Evolutionary conservation across 2,329 filamentous ascomycete genomes (phyloP), one percentile per base, ranked within the genome.

Genomic region (Paraphoma chrysanthemicola): DNA sequence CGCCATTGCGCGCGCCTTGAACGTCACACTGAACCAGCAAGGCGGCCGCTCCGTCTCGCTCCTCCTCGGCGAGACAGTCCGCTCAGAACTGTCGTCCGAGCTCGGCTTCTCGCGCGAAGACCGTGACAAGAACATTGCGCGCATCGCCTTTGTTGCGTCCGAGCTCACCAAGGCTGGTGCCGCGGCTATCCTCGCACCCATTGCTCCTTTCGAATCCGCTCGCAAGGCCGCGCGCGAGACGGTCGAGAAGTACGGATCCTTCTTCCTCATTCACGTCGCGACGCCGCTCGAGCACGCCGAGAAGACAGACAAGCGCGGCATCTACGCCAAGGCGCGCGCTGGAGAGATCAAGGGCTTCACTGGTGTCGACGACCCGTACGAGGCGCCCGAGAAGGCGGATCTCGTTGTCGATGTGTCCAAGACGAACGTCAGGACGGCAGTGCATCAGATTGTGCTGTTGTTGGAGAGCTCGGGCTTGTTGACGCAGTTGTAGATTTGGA

Each of bases 281-380:
- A 99, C 95, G 45, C 88, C 92, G 28, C 88, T 99, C 61, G 93
- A 96, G 81, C 88, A 94, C 82, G 91, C 89, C 76, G 95, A 99
- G 86, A 92, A 91, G 87, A 97, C 92, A 30, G 95, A 99, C 80
- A 93, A 92, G 83, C 86, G 90, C 59, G 95, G 95, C 57, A 89
- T 97, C 74, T 99, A 98, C 80, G 85, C 85, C 65, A 86, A 87
- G 76, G 95, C 95, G 41, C 87, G 95, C 61, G 85, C 84, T 17
- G 95, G 95, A 56, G 91, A 97, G 82, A 96, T 99, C 80, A 95
- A 93, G 87, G 93, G 93, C 63, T 99, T 99, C 86, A 99, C 95
- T 7, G 95, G 95, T 71, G 93, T 99, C 54, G 94, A 98, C 76
- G 94, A 98, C 82, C 93, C 95, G 47, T 99, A 99, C 76, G 95